phyloP scores from a whole-genome alignment of 2,329 filamentous ascomycete species.

The Macrophomina phaseolina region DNA sequence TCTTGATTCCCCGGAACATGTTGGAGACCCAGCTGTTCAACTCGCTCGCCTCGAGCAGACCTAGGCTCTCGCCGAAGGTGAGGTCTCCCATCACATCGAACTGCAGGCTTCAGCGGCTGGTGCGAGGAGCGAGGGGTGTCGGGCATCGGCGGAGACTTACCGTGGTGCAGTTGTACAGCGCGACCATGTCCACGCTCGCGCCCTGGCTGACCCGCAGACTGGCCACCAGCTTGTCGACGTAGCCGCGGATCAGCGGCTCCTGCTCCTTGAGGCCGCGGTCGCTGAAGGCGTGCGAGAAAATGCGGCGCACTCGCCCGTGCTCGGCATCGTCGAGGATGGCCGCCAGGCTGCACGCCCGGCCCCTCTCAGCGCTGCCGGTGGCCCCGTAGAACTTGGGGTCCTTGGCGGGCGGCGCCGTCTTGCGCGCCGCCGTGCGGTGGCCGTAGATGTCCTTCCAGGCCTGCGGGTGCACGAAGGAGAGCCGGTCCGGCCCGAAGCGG shows the following conservation, averaged over 20 bases:
- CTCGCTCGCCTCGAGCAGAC: conserved; percentile 30
- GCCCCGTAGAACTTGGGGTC: conserved; percentile 10
- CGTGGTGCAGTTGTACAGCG: conserved; percentile 37
- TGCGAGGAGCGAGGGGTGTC: too few species aligned
- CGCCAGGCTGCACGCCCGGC: conserved; percentile 38
- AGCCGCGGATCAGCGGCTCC: conserved; percentile 45
- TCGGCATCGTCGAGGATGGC: conserved; percentile 45
- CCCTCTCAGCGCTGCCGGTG: conserved; percentile 40
- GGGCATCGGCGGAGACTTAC: too few species aligned
- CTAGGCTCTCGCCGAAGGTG: conserved; percentile 34
- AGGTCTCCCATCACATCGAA: conserved; percentile 38
- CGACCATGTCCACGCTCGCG: conserved; percentile 38
- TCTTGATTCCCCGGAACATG: conserved; percentile 37
- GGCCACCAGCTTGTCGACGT: conserved; percentile 49
- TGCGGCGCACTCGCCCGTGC: conserved; percentile 47
- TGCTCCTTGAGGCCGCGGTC: conserved; percentile 48
- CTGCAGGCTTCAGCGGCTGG: too few species aligned
- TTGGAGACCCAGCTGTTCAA: conserved; percentile 38
- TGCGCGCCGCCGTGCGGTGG: conserved; percentile 5
- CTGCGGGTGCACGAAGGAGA: conserved; percentile 50
- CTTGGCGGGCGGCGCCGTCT: conserved; percentile 8
- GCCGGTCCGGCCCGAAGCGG: conserved; percentile 47
- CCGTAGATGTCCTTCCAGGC: conserved; percentile 39
- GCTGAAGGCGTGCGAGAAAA: conserved; percentile 49
- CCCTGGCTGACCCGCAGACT: conserved; percentile 41